These are phyloP conservation scores for Fusarium fujikuroi DNA, from an alignment of 2,329 filamentous ascomycete species.

Conservation along the genomic window DNA sequence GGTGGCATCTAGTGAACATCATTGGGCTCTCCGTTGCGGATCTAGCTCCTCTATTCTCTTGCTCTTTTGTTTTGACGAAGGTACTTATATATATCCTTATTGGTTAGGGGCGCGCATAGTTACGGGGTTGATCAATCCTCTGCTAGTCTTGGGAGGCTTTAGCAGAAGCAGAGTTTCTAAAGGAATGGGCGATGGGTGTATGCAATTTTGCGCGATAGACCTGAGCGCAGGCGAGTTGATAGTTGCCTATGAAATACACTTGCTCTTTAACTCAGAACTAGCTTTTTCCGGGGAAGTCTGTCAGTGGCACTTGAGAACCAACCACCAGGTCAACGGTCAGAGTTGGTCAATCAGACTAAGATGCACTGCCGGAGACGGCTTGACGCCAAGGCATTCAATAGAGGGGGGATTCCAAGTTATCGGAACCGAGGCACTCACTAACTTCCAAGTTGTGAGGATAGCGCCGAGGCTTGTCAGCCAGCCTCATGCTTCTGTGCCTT, in stretches of 20 bases:
- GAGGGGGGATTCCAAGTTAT: conserved; percentile 16
- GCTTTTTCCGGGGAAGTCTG: neutral
- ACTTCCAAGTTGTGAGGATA: conserved; percentile 4
- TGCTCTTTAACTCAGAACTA: conserved; percentile 8
- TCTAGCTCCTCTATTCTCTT: neutral
- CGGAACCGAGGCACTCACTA: conserved; percentile 9
- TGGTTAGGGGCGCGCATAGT: conserved; percentile 19
- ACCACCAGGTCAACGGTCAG: neutral
- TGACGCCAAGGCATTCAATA: conserved; percentile 4
- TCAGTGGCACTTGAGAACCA: conserved; percentile 1
- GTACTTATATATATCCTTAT: conserved; percentile 30
- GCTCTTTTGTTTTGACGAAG: conserved; percentile 15
- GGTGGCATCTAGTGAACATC: conserved; percentile 37
- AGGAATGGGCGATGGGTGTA: conserved; percentile 18
- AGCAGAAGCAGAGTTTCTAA: conserved; percentile 1
- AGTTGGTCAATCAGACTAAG: neutral
- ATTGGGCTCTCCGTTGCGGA: conserved; percentile 18
- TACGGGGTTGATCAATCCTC: conserved; percentile 9
- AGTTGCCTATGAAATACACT: conserved; percentile 23
- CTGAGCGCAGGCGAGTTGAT: conserved; percentile 25
- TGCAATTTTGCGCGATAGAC: conserved; percentile 13
- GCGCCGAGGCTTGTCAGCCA: conserved; percentile 29
- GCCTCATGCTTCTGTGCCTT: conserved; percentile 26
- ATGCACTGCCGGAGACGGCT: conserved; percentile 13
- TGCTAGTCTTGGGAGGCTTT: conserved; percentile 7